Evolutionary conservation across 2,329 filamentous ascomycete species (phyloP), one percentile per base, ranked within the genome.

Genomic region (Trichoderma semiorbis): DNA sequence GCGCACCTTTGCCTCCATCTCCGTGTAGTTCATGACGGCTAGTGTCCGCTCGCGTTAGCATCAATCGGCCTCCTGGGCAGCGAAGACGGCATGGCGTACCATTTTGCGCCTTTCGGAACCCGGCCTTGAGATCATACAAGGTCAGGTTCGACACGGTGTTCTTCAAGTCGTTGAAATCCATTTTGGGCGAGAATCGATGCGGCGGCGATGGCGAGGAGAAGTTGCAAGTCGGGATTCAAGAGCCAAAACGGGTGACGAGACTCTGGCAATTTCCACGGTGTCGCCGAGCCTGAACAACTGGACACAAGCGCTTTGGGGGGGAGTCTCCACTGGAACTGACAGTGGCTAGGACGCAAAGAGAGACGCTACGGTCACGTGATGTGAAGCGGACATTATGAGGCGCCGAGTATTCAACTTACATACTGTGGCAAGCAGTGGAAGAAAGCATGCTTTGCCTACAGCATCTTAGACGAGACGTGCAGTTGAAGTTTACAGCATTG

Each of bases 1-100:
- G 26, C 69, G 5, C 34, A 90, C 88, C 87, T 90, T 90, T 58
- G 88, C 82, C 84, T 97, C 93, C 93, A 96, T 95, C 80, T 98
- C 95, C 55, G 95, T 97, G 82, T 95, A 97, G 84, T 97, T 98
- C 95, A 98, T 97, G 73, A 97, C 94, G 75, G 94, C 94, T 97
- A 74, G 69, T 24, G n/a, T 66, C 66, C 53, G 28, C 39, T 66
- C 58, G 34, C 43, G 76, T 83, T 73, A 84, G 80, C 71, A 66
- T 72, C 58, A 70, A 75, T 66, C 57, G 14, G 36, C 36, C 36
- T 39, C 67, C 32, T 55, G 70, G 16, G 14, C 26, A 60, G 50
- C 62, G 53, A 71, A 64, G 32, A 65, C 85, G 14, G n/a, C 68
- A 65, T 85, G 14, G n/a, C 68, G 18, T 57, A 97, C 95, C 95